Base-by-base conservation (phyloP, 345 rosid species). In the Salix brachista region DNA sequence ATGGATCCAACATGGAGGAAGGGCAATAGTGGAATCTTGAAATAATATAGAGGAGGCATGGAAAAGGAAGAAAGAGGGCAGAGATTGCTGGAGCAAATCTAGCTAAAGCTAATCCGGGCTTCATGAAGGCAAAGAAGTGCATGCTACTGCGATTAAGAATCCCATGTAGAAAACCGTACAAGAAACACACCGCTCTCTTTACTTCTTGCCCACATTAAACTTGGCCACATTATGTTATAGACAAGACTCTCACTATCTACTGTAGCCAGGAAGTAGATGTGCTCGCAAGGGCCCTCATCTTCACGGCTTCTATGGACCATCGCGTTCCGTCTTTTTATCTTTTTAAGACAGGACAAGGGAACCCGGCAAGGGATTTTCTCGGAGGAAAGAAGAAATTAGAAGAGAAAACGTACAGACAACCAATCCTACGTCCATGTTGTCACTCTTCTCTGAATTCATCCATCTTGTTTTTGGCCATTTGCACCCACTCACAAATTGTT, bases 31-130 rank as follows among this genome's bases (percentile, higher is more conserved):
- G 82, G 72, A 21, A 69, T 32, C 37, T 21, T n/a, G 25, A 25
- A 28, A 54, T 30, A 25, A 26, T 14, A 67, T 46, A 61, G 79
- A 67, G 44, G 41, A 37, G 61, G 78, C 64, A 60, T 39, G 78
- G 69, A 52, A 71, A 61, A 17, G 46, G 54, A 17, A 36, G 21
- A 41, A 36, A 62, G 46, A 41, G 65, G 72, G 75, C 81, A 79
- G 83, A 74, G 73, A 23, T 50, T 85, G 85, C 85, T 75, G 72
- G 87, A 80, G 84, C 84, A 85, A 80, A 85, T 82, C 85, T 80
- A 85, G 83, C 85, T 30, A 30, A 30, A 30, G 32, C 32, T 75
- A 71, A 67, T 64, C 74, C 67, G 79, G 76, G 79, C 79, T 30
- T 71, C 71, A 30, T 30, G 32, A 30, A 30, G 32, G 32, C 32